Conservation (phyloP, 441 rosid genomes). For the Erodium moschatum region DNA sequence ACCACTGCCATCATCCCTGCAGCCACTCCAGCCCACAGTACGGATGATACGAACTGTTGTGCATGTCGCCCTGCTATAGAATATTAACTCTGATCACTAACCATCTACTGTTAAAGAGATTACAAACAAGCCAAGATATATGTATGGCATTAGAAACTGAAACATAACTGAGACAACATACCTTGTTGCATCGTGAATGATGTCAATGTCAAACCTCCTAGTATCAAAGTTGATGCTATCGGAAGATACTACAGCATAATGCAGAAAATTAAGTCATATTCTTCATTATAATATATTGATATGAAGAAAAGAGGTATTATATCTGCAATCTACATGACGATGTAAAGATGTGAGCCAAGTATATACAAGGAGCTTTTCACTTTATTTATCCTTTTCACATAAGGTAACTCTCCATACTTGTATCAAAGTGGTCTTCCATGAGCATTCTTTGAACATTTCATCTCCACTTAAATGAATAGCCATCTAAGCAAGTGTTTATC, state of each 20-base stretch:
- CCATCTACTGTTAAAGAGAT: neutral
- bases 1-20: conserved; percentile 76
- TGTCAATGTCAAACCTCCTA: conserved; percentile 84
- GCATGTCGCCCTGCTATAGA: conserved; percentile 57
- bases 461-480: neutral
- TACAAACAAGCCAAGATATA: neutral
- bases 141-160: neutral
- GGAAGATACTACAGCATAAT: conserved; percentile 68
- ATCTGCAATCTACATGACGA: neutral
- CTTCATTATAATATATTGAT: neutral
- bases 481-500: neutral
- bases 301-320: neutral
- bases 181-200: conserved; percentile 78
- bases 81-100: neutral
- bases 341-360: neutral
- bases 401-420: neutral
- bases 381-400: neutral
- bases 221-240: conserved; percentile 74
- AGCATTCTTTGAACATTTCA: neutral
- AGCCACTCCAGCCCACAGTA: conserved; percentile 75
- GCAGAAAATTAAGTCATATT: neutral
- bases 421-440: neutral
- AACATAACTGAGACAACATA: conserved; percentile 20
- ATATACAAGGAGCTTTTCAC: neutral
- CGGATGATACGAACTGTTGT: conserved; percentile 57